Evolutionary conservation across 371 early-diverging fungal species (phyloP).

Genomic region (Dichotomocladium elegans): DNA sequence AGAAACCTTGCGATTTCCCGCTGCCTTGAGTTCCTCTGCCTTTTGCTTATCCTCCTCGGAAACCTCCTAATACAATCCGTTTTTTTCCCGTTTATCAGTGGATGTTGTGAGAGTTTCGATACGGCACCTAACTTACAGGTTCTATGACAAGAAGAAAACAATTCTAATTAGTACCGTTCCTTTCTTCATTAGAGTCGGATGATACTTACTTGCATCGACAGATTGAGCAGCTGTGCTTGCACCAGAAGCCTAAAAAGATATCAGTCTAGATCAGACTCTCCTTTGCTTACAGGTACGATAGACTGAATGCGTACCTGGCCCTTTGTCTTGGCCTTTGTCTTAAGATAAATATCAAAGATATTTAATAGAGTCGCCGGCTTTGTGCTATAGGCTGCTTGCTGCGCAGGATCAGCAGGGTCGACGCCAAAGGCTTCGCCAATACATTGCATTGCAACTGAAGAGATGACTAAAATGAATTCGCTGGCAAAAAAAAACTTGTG

Average conservation of each 20-base stretch:
- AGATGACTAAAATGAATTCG: too few species aligned
- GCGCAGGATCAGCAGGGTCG: constrained; percentile 66
- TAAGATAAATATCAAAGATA: constrained; percentile 90
- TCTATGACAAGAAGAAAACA: neutral
- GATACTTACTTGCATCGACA: constrained; percentile 18
- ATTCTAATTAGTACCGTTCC: too few species aligned
- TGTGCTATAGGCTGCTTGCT: constrained; percentile 66
- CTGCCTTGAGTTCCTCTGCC: constrained; percentile 85
- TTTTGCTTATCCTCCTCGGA: constrained; percentile 65
- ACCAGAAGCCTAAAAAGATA: neutral
- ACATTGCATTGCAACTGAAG: constrained; percentile 84
- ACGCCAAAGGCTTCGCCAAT: constrained; percentile 93
- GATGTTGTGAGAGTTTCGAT: neutral
- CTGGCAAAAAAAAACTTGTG: too few species aligned
- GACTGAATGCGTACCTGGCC: too few species aligned
- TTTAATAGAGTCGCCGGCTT: constrained; percentile 78
- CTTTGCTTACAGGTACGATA: too few species aligned
- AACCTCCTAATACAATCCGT: constrained; percentile 7
- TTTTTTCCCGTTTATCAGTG: neutral
- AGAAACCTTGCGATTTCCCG: constrained; percentile 80
- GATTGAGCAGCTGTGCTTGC: constrained; percentile 10
- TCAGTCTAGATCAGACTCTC: too few species aligned
- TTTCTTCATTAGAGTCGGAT: too few species aligned
- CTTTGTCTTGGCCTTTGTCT: constrained; percentile 77
- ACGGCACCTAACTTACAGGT: constrained; percentile 1